Evolutionary conservation across 2,329 filamentous ascomycete species (phyloP), one percentile per base, ranked within the genome.

Genomic region (Phyllosticta paracitricarpa): DNA sequence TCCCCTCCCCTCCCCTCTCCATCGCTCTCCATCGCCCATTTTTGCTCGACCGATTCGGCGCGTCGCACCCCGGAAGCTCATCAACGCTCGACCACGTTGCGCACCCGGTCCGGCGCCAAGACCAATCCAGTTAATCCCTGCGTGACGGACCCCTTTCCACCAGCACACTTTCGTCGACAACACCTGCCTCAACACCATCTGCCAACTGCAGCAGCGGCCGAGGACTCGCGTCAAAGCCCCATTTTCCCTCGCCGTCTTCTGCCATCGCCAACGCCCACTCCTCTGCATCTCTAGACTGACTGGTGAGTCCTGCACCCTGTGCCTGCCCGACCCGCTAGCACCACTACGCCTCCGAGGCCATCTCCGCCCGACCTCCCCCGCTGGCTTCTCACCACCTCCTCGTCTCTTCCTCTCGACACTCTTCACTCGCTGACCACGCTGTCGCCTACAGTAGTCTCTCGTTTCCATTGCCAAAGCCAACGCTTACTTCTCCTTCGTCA

Each of bases 231-330:
- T 57, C 59, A 54, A 30, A 51, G n/a, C 54, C 52, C 55, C 66
- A 66, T 68, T 65, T 67, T 66, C 66, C 69, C 64, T 64, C 67
- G 65, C 66, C 65, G 64, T 62, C 63, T 40, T 51, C 61, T 62
- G 61, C 35, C 64, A 57, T 59, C 69, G 65, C 63, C 58, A 66
- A 26, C 28, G 30, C 59, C 26, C 35, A 51, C 51, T 65, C 67
- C 61, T 62, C 63, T 72, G 70, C 70, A 73, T 70, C 65, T 63
- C 67, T 70, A 70, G 65, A 66, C 69, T 69, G 65, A 68, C 70
- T 71, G 73, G 73, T 75, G 71, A 69, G 72, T 64, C 65, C 63
- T 64, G 63, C 60, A 60, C 58, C 62, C 51, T 56, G n/a, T 48
- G 56, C 56, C 61, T 62, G 62, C 56, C 58, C 53, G 51, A 48